Conservation (phyloP, 345 rosid species). For the Gossypium sturtianum region DNA sequence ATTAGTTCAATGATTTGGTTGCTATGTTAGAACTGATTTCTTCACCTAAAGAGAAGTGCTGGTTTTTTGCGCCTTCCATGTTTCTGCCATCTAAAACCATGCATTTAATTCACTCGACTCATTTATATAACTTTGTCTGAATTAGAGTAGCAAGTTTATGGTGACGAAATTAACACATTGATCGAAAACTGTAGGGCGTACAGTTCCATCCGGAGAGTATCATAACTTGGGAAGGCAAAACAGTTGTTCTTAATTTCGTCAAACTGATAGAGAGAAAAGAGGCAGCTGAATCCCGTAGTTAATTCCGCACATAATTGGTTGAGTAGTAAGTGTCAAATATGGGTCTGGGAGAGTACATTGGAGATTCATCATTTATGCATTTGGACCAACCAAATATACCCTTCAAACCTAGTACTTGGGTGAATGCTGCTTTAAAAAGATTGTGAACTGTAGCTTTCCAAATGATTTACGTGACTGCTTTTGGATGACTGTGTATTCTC, state of each 20-base stretch:
- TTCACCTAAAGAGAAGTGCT: neutral
- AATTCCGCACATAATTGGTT: neutral
- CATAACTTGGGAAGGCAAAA: conserved; percentile 75
- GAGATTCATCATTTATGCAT: neutral
- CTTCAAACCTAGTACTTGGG: neutral
- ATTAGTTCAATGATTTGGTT: neutral
- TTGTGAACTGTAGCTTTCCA: conserved; percentile 3
- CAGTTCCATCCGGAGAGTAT: conserved; percentile 99
- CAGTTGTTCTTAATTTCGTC: conserved; percentile 66
- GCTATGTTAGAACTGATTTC: neutral
- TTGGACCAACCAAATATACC: neutral
- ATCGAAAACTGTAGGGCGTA: conserved; percentile 57
- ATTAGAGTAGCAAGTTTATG: neutral
- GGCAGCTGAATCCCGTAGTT: conserved; percentile 41
- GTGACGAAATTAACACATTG: neutral
- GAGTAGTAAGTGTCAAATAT: neutral
- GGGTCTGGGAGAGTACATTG: neutral
- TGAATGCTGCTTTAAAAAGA: neutral
- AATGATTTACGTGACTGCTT: neutral
- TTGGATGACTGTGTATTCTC: neutral
- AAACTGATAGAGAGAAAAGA: conserved; percentile 51
- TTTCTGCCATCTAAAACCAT: neutral
- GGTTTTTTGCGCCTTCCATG: neutral
- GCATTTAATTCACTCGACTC: neutral
- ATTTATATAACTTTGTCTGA: neutral